These are phyloP conservation scores for Colletotrichum sidae DNA, from an alignment of 2,329 filamentous ascomycete species.

Conservation along the genomic window DNA sequence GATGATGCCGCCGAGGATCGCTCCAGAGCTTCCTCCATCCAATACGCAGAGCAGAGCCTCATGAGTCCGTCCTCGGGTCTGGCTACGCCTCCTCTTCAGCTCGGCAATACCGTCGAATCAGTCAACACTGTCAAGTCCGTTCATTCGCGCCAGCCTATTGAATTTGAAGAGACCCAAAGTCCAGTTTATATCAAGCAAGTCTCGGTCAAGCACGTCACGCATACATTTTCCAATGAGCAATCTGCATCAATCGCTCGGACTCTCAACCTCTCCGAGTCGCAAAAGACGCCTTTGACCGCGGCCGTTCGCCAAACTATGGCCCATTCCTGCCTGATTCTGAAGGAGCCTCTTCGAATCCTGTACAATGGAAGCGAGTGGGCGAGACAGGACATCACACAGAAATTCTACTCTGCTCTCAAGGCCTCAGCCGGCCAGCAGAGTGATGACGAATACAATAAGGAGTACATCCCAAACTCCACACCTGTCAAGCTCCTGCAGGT, in stretches of 20 bases:
- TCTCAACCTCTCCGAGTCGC: constrained; percentile 45
- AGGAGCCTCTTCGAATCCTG: constrained; percentile 60
- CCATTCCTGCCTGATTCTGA: constrained; percentile 55
- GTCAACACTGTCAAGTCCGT: constrained; percentile 32
- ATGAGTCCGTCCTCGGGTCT: constrained; percentile 51
- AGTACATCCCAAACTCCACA: not conserved
- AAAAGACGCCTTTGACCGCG: constrained; percentile 51
- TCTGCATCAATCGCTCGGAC: constrained; percentile 48
- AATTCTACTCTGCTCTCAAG: constrained; percentile 61
- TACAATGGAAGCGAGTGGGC: constrained; percentile 58
- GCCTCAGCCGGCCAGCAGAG: constrained; percentile 47
- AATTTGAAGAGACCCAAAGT: constrained; percentile 56
- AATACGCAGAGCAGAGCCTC: constrained; percentile 62
- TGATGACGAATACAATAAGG: not conserved
- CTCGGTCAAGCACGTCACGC: constrained; percentile 59
- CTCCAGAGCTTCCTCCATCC: constrained; percentile 53
- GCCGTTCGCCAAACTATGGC: constrained; percentile 63
- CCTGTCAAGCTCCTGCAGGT: constrained; percentile 50
- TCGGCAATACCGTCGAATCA: constrained; percentile 39
- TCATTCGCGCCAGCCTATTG: constrained; percentile 51
- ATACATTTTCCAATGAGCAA: constrained; percentile 55
- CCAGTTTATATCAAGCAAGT: constrained; percentile 50
- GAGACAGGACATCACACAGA: constrained; percentile 55
- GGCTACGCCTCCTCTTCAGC: constrained; percentile 22
- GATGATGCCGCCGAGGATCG: constrained; percentile 40